phyloP scores from a whole-genome alignment of 768 basidiomycete genomes.

The Dacryopinax spathularia region DNA sequence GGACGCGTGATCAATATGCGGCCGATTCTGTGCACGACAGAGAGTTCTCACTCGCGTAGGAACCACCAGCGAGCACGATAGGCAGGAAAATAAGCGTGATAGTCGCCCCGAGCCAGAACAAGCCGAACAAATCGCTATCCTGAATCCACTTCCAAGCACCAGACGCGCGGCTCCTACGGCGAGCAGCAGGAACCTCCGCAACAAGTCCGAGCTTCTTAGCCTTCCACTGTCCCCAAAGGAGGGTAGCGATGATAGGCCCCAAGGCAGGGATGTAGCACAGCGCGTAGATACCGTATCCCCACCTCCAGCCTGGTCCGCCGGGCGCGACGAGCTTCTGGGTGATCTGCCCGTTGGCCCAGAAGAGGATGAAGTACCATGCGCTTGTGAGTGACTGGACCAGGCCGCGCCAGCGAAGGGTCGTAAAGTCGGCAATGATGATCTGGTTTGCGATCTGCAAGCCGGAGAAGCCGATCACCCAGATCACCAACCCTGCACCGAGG shows the following conservation, averaged over 20 bases:
- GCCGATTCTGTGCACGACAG: neutral
- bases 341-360: constrained; percentile 50
- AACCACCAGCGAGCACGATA: constrained; percentile 34
- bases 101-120: constrained; percentile 36
- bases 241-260: constrained; percentile 38
- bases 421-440: constrained; percentile 49
- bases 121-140: constrained; percentile 36
- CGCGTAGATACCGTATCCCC: constrained; percentile 47
- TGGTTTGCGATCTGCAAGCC: constrained; percentile 51
- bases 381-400: constrained; percentile 31
- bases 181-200: neutral
- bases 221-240: constrained; percentile 41
- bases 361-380: constrained; percentile 46
- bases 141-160: neutral
- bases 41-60: constrained; percentile 28
- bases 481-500: constrained; percentile 40
- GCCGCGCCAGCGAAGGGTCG: constrained; percentile 43
- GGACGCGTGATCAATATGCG: neutral
- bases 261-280: constrained; percentile 47
- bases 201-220: constrained; percentile 29
- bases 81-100: constrained; percentile 42
- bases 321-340: constrained; percentile 29
- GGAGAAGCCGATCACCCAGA: constrained; percentile 30
- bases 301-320: constrained; percentile 40
- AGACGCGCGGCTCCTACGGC: neutral